These are phyloP conservation scores for Neospermospora avenae DNA, from an alignment of 2,329 filamentous ascomycete species.

Conservation along the genomic window DNA sequence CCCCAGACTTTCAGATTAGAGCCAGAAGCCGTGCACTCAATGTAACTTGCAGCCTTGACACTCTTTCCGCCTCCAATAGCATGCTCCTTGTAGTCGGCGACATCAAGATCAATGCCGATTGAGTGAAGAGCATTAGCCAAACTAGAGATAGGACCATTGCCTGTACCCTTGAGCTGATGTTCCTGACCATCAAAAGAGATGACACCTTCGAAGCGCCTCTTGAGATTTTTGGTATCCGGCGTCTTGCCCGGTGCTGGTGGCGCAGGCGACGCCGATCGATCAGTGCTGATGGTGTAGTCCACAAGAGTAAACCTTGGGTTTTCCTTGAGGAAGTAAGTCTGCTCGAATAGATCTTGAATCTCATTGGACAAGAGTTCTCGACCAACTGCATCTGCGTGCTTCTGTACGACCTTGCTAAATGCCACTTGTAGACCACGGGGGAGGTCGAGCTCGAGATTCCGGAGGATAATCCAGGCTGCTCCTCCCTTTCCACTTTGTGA, in stretches of 20 bases:
- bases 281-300: slow-evolving; percentile 87
- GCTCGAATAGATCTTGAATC: slow-evolving; percentile 84
- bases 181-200: slow-evolving; percentile 79
- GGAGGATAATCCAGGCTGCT: slow-evolving; percentile 89
- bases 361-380: slow-evolving; percentile 81
- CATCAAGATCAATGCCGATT: slow-evolving; percentile 82
- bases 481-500: slow-evolving; percentile 94
- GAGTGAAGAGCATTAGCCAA: slow-evolving; percentile 76
- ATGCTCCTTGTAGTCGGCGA: slow-evolving; percentile 95
- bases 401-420: slow-evolving; percentile 85
- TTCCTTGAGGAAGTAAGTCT: slow-evolving; percentile 78
- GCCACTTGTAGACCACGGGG: slow-evolving; percentile 89
- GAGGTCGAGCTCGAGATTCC: slow-evolving; percentile 84
- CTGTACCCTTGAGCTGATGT: slow-evolving; percentile 72
- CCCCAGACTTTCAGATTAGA: slow-evolving; percentile 78
- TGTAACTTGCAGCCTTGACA: slow-evolving; percentile 93
- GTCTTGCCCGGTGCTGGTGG: slow-evolving; percentile 67
- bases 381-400: slow-evolving; percentile 72
- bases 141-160: slow-evolving; percentile 88
- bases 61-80: slow-evolving; percentile 77
- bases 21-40: slow-evolving; percentile 74
- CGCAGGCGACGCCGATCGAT: slow-evolving; percentile 72
- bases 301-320: slow-evolving; percentile 84
- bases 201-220: slow-evolving; percentile 80
- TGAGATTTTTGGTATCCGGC: slow-evolving; percentile 72